A percentile compares a stretch with the other conserved stretches of the same genome.
Conservation (phyloP, 1,284 basidiomycete genomes). For the Cutaneotrichosporon curvatum region DNA sequence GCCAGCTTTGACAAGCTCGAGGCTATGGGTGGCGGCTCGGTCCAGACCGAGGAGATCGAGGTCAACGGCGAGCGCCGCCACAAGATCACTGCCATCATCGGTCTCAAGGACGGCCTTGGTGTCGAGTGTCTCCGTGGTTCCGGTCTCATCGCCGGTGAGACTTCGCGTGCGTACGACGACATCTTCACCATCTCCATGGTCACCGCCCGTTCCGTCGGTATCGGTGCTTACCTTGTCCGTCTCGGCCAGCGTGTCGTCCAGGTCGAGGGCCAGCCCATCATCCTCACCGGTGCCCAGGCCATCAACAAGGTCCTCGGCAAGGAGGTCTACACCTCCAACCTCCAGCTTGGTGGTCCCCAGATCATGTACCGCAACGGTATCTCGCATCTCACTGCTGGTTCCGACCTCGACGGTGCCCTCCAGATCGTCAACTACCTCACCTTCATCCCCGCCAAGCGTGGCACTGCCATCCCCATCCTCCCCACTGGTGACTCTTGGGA, state of each 20-base stretch:
- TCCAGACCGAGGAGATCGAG: constrained; percentile 77
- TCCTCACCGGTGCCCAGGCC: constrained; percentile 92
- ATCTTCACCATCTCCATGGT: constrained; percentile 99
- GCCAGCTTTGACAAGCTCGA: constrained; percentile 77
- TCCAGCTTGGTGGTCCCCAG: constrained; percentile 97
- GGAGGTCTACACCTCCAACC: constrained; percentile 97
- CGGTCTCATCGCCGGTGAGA: constrained; percentile 97
- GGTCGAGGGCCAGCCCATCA: constrained; percentile 98
- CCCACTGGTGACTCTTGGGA: constrained; percentile 78
- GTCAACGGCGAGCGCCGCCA: constrained; percentile 79
- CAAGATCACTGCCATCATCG: constrained; percentile 95
- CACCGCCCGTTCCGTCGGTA: constrained; percentile 96
- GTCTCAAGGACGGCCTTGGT: constrained; percentile 92
- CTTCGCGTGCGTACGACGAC: constrained; percentile 94
- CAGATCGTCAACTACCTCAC: constrained; percentile 93
- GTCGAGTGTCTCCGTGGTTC: constrained; percentile 95
- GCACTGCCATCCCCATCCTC: constrained; percentile 65
- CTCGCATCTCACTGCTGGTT: constrained; percentile 87
- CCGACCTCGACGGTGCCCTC: constrained; percentile 88
- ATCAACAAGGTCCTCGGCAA: constrained; percentile 99
- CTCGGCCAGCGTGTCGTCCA: constrained; percentile 97
- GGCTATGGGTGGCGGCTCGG: constrained; percentile 68
- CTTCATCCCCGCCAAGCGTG: constrained; percentile 73
- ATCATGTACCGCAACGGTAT: constrained; percentile 99
- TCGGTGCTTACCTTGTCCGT: constrained; percentile 97